phyloP scores from a whole-genome alignment of 768 basidiomycete genomes.

The Scleroderma bovista region DNA sequence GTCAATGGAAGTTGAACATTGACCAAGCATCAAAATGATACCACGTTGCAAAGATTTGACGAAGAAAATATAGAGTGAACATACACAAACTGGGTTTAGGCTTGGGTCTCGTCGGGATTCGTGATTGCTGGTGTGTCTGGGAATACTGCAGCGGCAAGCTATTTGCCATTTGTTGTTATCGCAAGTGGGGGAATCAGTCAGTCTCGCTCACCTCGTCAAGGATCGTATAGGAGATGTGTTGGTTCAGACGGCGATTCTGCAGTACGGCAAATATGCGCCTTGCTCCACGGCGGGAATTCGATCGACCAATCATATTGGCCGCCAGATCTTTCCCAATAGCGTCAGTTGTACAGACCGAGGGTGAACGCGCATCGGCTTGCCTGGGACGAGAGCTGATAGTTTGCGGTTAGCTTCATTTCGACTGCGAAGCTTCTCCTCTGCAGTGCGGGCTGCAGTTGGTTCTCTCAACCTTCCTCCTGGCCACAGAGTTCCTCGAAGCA shows the following conservation, averaged over 20 bases:
- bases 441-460: conserved; percentile 57
- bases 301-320: conserved; percentile 97
- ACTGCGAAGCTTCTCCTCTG: conserved; percentile 75
- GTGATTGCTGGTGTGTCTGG: conserved; percentile 36
- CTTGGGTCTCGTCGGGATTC: conserved; percentile 3
- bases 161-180: conserved; percentile 3
- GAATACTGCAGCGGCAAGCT: conserved; percentile 60
- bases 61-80: background rate
- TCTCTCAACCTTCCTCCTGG: conserved; percentile 73
- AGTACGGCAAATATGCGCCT: conserved; percentile 88
- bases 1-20: conserved; percentile 13
- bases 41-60: background rate
- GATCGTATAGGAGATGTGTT: conserved; percentile 85
- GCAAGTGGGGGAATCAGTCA: background rate
- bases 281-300: conserved; percentile 90
- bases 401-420: conserved; percentile 87
- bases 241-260: conserved; percentile 92
- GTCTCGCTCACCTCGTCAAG: conserved; percentile 71
- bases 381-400: conserved; percentile 86
- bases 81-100: too few species aligned
- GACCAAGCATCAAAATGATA: background rate
- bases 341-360: background rate
- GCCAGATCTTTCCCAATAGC: conserved; percentile 61
- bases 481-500: conserved; percentile 77
- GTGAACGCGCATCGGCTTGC: conserved; percentile 35